Evolutionary conservation across 1,284 basidiomycete species (phyloP), one percentile per base, ranked within the genome.

Genomic region (Thecaphora frezii): DNA sequence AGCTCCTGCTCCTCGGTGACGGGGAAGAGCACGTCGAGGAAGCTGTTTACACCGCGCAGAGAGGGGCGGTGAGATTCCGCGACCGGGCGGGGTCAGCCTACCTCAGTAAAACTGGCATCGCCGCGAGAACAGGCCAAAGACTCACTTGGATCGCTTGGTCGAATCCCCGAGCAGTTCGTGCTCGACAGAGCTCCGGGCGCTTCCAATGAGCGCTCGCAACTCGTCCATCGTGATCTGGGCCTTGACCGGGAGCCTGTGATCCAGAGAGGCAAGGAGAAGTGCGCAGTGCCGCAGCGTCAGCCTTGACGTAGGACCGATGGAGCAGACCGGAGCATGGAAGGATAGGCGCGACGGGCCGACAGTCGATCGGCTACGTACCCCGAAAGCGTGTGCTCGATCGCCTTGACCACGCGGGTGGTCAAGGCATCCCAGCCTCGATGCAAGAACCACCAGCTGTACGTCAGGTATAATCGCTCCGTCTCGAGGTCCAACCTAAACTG

Each of bases 351-450:
- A 36, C 10, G 33, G 18, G 33, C 39, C n/a, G 26, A 36, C 18
- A 18, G 18, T 9, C 12, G 33, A 36, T 5, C 82, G 86, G 64
- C 62, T n/a, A 90, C 90, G 85, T 85, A 55, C 88, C 86, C 59
- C 12, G 57, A 44, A 30, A 93, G 88, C 0, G 88, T 87, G 49
- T 88, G 87, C 71, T 91, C 87, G 0, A 92, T 89, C 0, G 86
- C 88, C 41, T 83, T 81, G 61, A 86, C 80, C 1, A 92, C 88
- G 22, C 88, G 81, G 62, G 87, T 86, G 1, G 86, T 86, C 0
- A 93, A 83, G 51, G 88, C 86, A 69, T 88, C 88, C 90, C 91
- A 93, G 0, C 92, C 91, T 3, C 89, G 87, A 71, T 94, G 88
- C 51, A 94, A 76, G 44, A 93, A 83, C 90, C 91, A 93, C 89